phyloP scores from a whole-genome alignment of 768 basidiomycete species.

The Suillus subaureus region DNA sequence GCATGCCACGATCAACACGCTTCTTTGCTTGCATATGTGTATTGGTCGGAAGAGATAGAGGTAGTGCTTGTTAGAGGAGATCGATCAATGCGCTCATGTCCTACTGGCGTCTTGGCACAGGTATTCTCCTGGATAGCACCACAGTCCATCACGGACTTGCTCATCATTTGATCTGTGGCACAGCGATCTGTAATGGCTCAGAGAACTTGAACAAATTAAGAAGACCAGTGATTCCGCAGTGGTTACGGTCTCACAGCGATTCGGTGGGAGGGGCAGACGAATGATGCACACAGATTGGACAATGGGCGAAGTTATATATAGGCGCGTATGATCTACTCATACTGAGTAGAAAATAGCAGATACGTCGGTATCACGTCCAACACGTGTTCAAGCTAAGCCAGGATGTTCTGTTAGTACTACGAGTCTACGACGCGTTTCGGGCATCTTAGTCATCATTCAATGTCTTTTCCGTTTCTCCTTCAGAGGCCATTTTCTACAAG shows the following conservation, averaged over 20 bases:
- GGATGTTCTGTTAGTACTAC: not conserved
- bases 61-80: not conserved
- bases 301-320: not conserved
- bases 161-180: not conserved
- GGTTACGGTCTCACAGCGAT: not conserved
- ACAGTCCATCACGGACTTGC: not conserved
- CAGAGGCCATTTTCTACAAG: slow-evolving; percentile 24
- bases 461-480: slow-evolving; percentile 14
- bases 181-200: not conserved
- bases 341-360: not conserved
- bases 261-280: not conserved
- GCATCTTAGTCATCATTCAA: slow-evolving; percentile 9
- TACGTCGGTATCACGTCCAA: not conserved
- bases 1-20: not conserved
- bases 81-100: not conserved
- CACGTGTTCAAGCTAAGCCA: not conserved
- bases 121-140: not conserved
- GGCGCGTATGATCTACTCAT: not conserved
- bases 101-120: not conserved
- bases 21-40: not conserved
- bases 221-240: too few relatives aligned
- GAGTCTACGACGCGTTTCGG: not conserved
- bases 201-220: not conserved
- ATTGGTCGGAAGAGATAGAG: not conserved
- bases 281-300: not conserved